These are phyloP conservation scores for Lumnitzera littorea DNA, from an alignment of 345 rosid species.

Conservation along the genomic window DNA sequence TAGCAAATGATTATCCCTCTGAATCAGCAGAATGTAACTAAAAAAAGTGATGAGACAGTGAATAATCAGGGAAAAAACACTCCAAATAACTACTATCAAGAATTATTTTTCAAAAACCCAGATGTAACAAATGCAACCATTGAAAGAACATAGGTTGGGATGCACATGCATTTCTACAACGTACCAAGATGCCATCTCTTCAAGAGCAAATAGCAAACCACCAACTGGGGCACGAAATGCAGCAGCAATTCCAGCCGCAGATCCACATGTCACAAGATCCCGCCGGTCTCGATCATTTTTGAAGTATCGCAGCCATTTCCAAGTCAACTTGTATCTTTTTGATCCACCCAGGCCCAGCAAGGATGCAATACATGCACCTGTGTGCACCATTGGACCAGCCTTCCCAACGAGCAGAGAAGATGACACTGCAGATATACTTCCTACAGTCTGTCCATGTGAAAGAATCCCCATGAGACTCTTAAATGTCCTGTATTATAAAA, in stretches of 20 bases:
- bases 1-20: no score
- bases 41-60: no score
- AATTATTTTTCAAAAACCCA: no score
- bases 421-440: conserved; percentile 83
- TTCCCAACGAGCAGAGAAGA: conserved; percentile 86
- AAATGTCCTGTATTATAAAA: not conserved
- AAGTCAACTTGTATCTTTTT: conserved; percentile 59
- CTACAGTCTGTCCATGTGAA: conserved; percentile 48
- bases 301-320: conserved; percentile 78
- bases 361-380: conserved; percentile 90
- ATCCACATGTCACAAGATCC: conserved; percentile 90
- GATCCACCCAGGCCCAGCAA: conserved; percentile 91
- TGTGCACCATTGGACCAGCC: conserved; percentile 97
- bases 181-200: conserved; percentile 97
- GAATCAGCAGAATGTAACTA: no score
- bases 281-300: conserved; percentile 82
- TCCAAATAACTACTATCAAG: not conserved
- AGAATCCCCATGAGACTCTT: conserved; percentile 1
- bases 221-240: conserved; percentile 94
- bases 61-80: no score
- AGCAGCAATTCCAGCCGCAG: conserved; percentile 96
- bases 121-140: not conserved
- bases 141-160: not conserved
- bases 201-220: conserved; percentile 82
- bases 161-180: not conserved